phyloP scores from a whole-genome alignment of 2,329 filamentous ascomycete genomes.

The Botrytis fragariae region DNA sequence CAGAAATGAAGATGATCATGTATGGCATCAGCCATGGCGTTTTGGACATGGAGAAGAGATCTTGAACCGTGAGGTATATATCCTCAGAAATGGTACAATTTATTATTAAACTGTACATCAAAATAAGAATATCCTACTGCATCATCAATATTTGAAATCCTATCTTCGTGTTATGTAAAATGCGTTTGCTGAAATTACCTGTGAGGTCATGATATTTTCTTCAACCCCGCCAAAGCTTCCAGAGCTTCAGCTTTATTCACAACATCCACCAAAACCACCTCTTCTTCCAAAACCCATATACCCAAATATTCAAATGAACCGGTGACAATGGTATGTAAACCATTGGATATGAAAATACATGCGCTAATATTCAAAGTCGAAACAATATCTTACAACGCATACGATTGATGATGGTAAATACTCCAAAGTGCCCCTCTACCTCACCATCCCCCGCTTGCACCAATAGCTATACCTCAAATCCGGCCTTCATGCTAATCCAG shows the following conservation, averaged over 20 bases:
- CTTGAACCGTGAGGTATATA: constrained; percentile 14
- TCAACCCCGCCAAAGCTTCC: constrained; percentile 20
- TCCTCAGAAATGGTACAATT: constrained; percentile 4
- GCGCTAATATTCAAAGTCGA: constrained; percentile 63
- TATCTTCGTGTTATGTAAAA: neutral
- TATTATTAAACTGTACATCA: constrained; percentile 22
- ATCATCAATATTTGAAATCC: neutral
- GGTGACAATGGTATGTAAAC: constrained; percentile 36
- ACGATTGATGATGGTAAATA: constrained; percentile 78
- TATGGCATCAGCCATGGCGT: constrained; percentile 26
- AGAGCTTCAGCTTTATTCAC: constrained; percentile 10
- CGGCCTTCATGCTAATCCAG: constrained; percentile 30
- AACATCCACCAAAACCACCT: constrained; percentile 6
- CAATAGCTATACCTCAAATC: too few relatives aligned
- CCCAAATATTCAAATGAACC: constrained; percentile 23
- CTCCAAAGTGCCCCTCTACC: neutral
- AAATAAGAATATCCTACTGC: constrained; percentile 18
- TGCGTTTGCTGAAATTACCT: neutral
- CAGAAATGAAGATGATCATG: constrained; percentile 19
- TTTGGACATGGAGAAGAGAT: constrained; percentile 26
- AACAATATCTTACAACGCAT: constrained; percentile 94
- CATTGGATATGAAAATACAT: constrained; percentile 12
- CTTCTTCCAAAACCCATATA: constrained; percentile 7
- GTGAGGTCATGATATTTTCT: constrained; percentile 18
- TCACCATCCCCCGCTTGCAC: neutral